Evolutionary conservation across 2,329 filamentous ascomycete species (phyloP), one percentile per base, ranked within the genome.

Genomic region (Pseudopithomyces chartarum): DNA sequence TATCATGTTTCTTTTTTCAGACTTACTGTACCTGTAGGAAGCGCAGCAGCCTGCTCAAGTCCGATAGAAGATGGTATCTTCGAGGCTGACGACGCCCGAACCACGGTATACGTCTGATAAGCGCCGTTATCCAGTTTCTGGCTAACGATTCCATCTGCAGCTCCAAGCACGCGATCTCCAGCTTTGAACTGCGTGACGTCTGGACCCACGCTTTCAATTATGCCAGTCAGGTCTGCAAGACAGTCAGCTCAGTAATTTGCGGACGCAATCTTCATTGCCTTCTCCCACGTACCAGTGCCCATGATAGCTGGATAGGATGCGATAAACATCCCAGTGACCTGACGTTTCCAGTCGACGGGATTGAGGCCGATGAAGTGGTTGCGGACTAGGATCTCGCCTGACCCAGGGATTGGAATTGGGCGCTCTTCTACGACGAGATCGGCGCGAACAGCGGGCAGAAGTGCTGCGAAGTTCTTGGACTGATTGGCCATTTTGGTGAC

Each of bases 101-200:
- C 53, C 3, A 61, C 34, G 8, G 54, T 54, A 17, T 59, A 62
- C 36, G 61, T 54, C 42, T 67, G 64, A 40, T 61, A 66, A 3
- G 67, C 63, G 12, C 71, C 73, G 36, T 74, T 65, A 22, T 70
- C 58, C 1, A 65, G 58, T 2, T 52, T 55, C 17, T 46, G 34
- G 23, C 49, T 56, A 36, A 50, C 43, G 5, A 58, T 38, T 8
- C 40, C 38, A 32, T 49, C 54, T 26, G 55, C 55, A n/a, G 43
- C 20, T 12, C 48, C 60, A 22, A 87, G 69, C 0, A 86, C 84
- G 12, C 72, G 67, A 49, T 83, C 76, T 10, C 80, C 80, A 32
- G 72, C 65, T 43, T 75, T 71, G 57, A 81, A 67, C 19, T 63
- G 64, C 19, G 64, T 77, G 33, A 80, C 78, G 2, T 59, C 62